Base-by-base conservation (phyloP, 495 filamentous ascomycete species). In the Neurospora pannonica region DNA sequence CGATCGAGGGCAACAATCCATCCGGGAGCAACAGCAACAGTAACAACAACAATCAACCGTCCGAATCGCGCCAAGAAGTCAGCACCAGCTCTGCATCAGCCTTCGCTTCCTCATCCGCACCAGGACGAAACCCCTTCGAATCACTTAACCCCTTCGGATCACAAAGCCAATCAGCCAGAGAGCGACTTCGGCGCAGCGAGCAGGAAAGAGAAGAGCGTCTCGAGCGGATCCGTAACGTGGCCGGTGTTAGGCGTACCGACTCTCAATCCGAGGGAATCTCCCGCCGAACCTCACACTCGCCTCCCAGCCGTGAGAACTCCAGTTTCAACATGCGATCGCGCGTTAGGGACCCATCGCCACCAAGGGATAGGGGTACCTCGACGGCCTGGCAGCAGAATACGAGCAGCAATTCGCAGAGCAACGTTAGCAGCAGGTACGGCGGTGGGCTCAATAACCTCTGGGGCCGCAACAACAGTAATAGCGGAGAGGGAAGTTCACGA, bases 1-100 rank as follows among this genome's bases (percentile, higher is more conserved):
- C 92, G 40, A 95, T 97, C 75, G 89, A 89, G 76, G 70, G 48
- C n/a, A 40, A 38, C 2, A 46, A 43, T 8, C 42, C 13, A n/a
- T 28, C 34, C 28, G 70, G 38, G 69, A 34, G 15, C 62, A 71
- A 40, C 70, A 72, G 72, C 62, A 72, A 36, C 74, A 42, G 21
- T 71, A 71, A 70, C 37, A 62, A 37, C 71, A 71, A 70, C 31
- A 67, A 37, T 5, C 54, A 34, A 67, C 28, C 28, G 7, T 67
- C 54, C 28, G 54, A 8, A 31, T 9, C 54, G 7, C 71, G 31
- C n/a, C 62, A 31, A 28, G 36, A 60, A 43, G 38, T 71, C n/a
- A 10, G 28, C 24, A 28, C 46, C 10, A 39, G 28, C 13, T 67
- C 73, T 46, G 0, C 70, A 69, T 8, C 71, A n/a, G 31, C 15